Evolutionary conservation across 2,329 filamentous ascomycete species (phyloP).

Genomic region (Ophiosphaerella korrae): DNA sequence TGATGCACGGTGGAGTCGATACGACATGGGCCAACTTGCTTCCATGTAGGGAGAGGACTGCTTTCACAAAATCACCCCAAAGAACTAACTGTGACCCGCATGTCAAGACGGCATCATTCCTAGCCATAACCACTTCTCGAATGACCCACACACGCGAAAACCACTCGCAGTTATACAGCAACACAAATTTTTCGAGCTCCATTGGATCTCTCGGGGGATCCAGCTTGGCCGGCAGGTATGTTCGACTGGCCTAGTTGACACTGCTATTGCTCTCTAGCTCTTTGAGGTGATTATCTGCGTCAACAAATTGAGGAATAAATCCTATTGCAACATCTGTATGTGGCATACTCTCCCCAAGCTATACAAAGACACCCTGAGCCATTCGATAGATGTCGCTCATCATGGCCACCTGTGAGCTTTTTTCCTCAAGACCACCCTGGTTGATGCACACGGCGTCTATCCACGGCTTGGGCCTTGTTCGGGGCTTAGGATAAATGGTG

Average conservation of each 20-base stretch:
- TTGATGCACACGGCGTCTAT: constrained; percentile 5
- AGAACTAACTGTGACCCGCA: too few species aligned
- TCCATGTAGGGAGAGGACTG: too few species aligned
- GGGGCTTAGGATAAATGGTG: too few species aligned
- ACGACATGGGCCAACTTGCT: too few species aligned
- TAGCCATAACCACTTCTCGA: background rate
- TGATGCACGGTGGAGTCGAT: too few species aligned
- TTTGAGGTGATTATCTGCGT: background rate
- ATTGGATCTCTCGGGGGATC: background rate
- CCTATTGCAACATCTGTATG: background rate
- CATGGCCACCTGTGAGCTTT: background rate
- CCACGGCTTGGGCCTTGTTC: background rate
- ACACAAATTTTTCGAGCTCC: too few species aligned
- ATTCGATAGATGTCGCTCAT: constrained; percentile 1
- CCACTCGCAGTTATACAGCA: background rate
- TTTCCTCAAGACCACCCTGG: background rate
- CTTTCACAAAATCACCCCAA: too few species aligned
- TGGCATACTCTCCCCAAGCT: background rate
- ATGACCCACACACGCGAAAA: background rate
- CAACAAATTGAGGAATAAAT: background rate
- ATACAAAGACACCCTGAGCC: background rate
- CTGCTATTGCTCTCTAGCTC: background rate
- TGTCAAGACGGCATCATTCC: too few species aligned
- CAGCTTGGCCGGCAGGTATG: background rate
- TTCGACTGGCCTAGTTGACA: background rate